Conservation (phyloP, 2,329 filamentous ascomycete species). For the Colletotrichum filicis region DNA sequence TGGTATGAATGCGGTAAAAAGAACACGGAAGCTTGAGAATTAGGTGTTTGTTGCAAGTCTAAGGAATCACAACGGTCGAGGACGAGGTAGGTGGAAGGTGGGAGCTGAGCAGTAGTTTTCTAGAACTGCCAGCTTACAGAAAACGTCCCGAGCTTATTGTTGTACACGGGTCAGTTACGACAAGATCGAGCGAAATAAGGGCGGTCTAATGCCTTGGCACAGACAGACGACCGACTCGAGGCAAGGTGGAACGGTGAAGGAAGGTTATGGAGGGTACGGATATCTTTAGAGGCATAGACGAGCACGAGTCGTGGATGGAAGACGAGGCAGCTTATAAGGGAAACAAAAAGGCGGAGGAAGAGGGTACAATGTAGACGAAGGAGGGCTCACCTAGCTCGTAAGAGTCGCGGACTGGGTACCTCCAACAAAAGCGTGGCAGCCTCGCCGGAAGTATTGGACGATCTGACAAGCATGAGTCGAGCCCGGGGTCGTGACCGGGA, state of each 20-base stretch:
- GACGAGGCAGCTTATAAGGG: conserved; percentile 11
- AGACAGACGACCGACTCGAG: conserved; percentile 21
- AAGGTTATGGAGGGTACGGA: conserved; percentile 6
- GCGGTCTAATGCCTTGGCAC: conserved; percentile 1
- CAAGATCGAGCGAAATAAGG: neutral
- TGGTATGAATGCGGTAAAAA: conserved; percentile 32
- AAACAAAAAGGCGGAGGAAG: neutral
- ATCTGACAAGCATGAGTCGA: conserved; percentile 23
- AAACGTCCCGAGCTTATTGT: neutral
- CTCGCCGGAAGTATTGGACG: conserved; percentile 19
- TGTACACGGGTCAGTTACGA: conserved; percentile 7
- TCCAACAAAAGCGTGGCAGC: conserved; percentile 12
- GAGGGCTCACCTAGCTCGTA: conserved; percentile 1
- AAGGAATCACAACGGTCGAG: conserved; percentile 6
- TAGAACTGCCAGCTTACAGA: neutral
- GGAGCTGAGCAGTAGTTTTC: neutral
- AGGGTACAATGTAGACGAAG: neutral
- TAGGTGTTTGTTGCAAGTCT: neutral
- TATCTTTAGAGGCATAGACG: neutral
- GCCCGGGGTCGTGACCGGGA: neutral
- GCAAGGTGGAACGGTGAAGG: neutral
- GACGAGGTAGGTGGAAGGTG: neutral
- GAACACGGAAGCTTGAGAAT: neutral
- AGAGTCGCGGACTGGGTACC: neutral
- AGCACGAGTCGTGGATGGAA: conserved; percentile 20